Conservation (phyloP, 768 basidiomycete species). For the Trametes cinnabarina region DNA sequence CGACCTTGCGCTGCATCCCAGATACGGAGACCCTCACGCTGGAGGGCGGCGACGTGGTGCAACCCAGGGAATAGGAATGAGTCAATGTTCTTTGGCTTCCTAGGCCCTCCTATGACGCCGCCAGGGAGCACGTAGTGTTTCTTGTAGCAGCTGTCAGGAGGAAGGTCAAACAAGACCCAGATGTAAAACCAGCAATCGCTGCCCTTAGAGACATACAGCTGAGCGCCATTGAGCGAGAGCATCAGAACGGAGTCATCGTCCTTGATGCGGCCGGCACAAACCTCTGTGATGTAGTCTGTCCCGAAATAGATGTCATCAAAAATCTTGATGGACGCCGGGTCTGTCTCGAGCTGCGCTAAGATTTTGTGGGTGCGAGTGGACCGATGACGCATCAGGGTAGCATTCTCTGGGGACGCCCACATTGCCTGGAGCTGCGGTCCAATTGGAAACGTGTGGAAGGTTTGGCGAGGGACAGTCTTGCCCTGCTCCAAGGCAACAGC, state of each 20-base stretch:
- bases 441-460: conserved; percentile 38
- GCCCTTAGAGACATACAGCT: conserved; percentile 30
- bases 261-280: conserved; percentile 19
- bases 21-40: conserved; percentile 25
- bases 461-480: conserved; percentile 26
- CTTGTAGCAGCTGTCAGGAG: conserved; percentile 29
- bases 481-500: background rate
- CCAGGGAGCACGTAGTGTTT: conserved; percentile 28
- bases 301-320: conserved; percentile 33
- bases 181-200: conserved; percentile 35
- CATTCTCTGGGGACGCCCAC: conserved; percentile 14
- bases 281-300: conserved; percentile 27
- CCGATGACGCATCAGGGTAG: background rate
- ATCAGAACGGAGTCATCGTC: conserved; percentile 27
- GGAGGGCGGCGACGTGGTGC: conserved; percentile 20
- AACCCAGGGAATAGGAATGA: conserved; percentile 32
- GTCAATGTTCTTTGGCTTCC: conserved; percentile 33
- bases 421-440: conserved; percentile 45
- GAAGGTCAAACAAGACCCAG: conserved; percentile 27
- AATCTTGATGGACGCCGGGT: background rate
- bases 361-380: background rate
- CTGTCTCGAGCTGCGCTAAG: background rate
- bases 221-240: conserved; percentile 27
- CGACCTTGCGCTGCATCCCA: conserved; percentile 24
- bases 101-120: conserved; percentile 31